Conservation (phyloP, 2,329 filamentous ascomycete species). For the Aspergillus unguis region DNA sequence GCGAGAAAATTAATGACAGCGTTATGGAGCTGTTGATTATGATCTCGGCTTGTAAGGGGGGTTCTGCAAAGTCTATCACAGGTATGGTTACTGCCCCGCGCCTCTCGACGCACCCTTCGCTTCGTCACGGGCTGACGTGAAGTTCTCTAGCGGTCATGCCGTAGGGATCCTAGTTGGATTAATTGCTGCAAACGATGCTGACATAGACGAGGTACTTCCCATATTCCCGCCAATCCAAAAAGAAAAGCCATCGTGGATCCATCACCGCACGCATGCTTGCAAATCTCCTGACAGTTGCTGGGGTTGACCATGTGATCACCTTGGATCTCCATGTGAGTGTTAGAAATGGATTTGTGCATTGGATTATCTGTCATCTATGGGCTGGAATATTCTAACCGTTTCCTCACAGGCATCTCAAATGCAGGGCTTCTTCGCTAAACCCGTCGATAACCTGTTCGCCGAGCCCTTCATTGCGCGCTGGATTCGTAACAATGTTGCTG, state of each 20-base stretch:
- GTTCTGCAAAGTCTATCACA: constrained; percentile 93
- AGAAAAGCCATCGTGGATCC: constrained; percentile 93
- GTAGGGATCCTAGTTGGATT: constrained; percentile 39
- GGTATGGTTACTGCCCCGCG: constrained; percentile 56
- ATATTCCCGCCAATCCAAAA: constrained; percentile 99
- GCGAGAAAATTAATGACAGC: constrained; percentile 93
- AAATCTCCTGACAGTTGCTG: constrained; percentile 87
- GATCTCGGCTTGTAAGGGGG: constrained; percentile 97
- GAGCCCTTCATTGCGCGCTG: constrained; percentile 93
- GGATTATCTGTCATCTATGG: constrained; percentile 1
- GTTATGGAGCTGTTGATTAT: constrained; percentile 99
- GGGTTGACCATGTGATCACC: constrained; percentile 95
- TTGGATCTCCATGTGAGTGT: constrained; percentile 78
- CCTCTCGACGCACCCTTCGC: background rate
- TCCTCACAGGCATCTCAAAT: constrained; percentile 73
- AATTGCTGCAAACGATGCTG: constrained; percentile 33
- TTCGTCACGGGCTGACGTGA: constrained; percentile 8
- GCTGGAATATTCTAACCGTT: constrained; percentile 18
- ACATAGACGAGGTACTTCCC: constrained; percentile 70
- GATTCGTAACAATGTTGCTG: constrained; percentile 83
- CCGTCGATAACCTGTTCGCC: constrained; percentile 94
- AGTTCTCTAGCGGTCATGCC: constrained; percentile 43
- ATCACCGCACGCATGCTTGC: constrained; percentile 97
- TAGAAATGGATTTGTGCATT: constrained; percentile 7
- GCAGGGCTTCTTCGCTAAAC: constrained; percentile 98